Conservation (phyloP, 2,329 filamentous ascomycete genomes). For the Fusarium burgessii region DNA sequence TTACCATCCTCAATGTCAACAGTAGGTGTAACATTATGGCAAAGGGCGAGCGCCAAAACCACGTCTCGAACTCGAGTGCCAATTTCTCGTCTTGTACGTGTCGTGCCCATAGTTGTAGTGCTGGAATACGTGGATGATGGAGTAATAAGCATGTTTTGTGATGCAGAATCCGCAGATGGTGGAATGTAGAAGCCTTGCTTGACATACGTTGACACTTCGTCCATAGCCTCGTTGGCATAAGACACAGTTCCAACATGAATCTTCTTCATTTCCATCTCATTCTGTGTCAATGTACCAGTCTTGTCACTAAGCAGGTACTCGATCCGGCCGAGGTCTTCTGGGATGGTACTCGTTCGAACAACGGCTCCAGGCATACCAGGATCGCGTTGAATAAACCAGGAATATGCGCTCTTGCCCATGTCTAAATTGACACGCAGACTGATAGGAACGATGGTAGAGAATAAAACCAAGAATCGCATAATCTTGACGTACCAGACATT, state of each 20-base stretch:
- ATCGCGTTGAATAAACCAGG: conserved; percentile 93
- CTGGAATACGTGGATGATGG: conserved; percentile 78
- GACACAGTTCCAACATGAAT: conserved; percentile 98
- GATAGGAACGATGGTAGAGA: conserved; percentile 99
- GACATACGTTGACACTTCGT: conserved; percentile 90
- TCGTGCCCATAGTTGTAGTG: conserved; percentile 72
- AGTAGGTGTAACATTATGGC: conserved; percentile 94
- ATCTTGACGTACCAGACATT: conserved; percentile 94
- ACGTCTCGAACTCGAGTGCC: conserved; percentile 93
- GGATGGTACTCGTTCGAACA: conserved; percentile 96
- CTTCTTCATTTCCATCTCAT: conserved; percentile 99
- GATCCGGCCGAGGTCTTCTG: conserved; percentile 93
- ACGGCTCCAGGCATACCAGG: conserved; percentile 90
- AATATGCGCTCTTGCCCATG: conserved; percentile 96
- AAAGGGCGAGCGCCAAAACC: conserved; percentile 89
- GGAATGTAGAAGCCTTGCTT: conserved; percentile 80
- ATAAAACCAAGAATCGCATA: conserved; percentile 96
- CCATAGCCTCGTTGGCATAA: conserved; percentile 98
- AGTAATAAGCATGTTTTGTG: conserved; percentile 72
- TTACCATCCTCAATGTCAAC: conserved; percentile 82
- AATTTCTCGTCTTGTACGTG: conserved; percentile 91
- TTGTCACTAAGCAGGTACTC: conserved; percentile 98
- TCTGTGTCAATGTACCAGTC: conserved; percentile 97
- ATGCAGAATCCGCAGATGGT: conserved; percentile 58
- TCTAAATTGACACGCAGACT: conserved; percentile 96